phyloP scores from a whole-genome alignment of 805 yeast species.

The Metschnikowia chrysomelidarum region DNA sequence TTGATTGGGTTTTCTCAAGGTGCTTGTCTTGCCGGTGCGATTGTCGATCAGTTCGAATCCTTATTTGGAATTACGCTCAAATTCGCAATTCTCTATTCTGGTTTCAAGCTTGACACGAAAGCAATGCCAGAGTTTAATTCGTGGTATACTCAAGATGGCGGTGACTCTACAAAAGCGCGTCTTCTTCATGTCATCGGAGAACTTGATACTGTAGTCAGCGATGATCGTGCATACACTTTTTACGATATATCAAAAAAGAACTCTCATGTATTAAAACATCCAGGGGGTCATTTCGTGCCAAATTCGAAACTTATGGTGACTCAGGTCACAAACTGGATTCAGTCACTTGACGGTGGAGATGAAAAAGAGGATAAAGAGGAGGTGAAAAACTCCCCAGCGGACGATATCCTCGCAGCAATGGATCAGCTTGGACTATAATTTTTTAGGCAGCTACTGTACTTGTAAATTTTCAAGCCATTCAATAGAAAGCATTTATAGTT shows the following conservation, averaged over 20 bases:
- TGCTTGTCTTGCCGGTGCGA: constrained; percentile 77
- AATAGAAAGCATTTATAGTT: not conserved
- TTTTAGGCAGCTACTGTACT: not conserved
- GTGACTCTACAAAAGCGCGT: constrained; percentile 22
- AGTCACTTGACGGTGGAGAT: constrained; percentile 15
- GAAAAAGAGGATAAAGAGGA: constrained; percentile 11
- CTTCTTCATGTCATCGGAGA: constrained; percentile 81
- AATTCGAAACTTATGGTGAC: constrained; percentile 58
- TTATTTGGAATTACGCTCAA: constrained; percentile 52
- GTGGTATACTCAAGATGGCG: constrained; percentile 22
- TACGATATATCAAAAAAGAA: constrained; percentile 40
- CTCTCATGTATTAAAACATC: constrained; percentile 70
- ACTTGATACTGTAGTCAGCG: constrained; percentile 80
- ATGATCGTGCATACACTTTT: constrained; percentile 62
- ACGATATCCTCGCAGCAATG: constrained; percentile 38
- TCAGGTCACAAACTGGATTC: constrained; percentile 42
- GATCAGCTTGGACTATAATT: constrained; percentile 27
- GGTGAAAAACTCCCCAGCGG: constrained; percentile 33
- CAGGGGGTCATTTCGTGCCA: constrained; percentile 97
- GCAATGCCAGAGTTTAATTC: constrained; percentile 25
- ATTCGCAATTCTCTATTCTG: constrained; percentile 76
- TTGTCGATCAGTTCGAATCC: constrained; percentile 57
- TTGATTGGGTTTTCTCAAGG: constrained; percentile 93
- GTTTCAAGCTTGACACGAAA: constrained; percentile 41
- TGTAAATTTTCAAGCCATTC: not conserved